A percentile compares a stretch with the other conserved stretches of the same genome.
Conservation (phyloP, 345 rosid species). For the Atalantia buxifolia region DNA sequence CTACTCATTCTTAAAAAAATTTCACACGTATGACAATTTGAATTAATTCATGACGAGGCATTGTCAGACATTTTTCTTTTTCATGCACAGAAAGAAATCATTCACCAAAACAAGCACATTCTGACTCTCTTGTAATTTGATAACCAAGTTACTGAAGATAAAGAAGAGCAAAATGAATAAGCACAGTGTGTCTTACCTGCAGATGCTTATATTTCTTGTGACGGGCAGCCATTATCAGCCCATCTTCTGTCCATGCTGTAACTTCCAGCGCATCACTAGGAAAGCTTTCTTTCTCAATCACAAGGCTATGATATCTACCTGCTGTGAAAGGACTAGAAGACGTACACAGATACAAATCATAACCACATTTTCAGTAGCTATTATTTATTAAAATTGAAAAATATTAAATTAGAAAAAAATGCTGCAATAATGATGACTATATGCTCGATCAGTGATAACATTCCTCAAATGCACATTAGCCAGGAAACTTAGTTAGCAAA, state of each 20-base stretch:
- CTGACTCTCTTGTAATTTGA: not conserved
- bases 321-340: constrained; percentile 76
- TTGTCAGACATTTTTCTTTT: not conserved
- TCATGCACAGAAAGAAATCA: not conserved
- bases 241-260: constrained; percentile 96
- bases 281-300: constrained; percentile 75
- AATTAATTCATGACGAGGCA: not conserved
- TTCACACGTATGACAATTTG: not conserved
- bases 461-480: not conserved
- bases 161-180: not conserved
- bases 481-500: not conserved
- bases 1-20: not conserved
- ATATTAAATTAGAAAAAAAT: not conserved
- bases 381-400: not conserved
- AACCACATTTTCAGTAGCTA: not conserved
- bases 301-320: constrained; percentile 92
- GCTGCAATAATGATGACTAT: not conserved
- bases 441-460: not conserved
- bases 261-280: constrained; percentile 71
- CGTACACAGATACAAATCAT: not conserved
- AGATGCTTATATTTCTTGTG: constrained; percentile 74
- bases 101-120: not conserved
- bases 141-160: not conserved
- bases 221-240: constrained; percentile 91
- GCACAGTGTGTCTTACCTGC: constrained; percentile 43